These are phyloP conservation scores for Xylaria sp. DNA, from an alignment of 2,329 filamentous ascomycete genomes.

Conservation along the genomic window DNA sequence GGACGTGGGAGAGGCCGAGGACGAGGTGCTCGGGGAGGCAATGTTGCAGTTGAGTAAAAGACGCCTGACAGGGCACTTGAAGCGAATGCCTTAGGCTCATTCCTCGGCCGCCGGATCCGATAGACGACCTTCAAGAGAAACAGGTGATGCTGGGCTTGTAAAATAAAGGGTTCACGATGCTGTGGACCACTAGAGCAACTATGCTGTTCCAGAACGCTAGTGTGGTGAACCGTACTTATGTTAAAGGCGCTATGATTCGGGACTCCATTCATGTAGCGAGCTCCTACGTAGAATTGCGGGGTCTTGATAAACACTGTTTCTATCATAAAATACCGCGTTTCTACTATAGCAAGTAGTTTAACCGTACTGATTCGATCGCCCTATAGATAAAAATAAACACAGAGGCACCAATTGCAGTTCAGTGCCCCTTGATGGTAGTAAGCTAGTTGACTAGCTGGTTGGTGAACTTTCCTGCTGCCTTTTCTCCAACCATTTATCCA, in stretches of 20 bases:
- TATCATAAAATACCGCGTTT: too few relatives aligned
- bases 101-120: neutral
- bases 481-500: too few relatives aligned
- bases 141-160: neutral
- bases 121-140: neutral
- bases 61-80: neutral
- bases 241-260: neutral
- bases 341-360: too few relatives aligned
- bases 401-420: too few relatives aligned
- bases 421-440: too few relatives aligned
- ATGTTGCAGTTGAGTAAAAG: conserved; percentile 8
- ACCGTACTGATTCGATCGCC: too few relatives aligned
- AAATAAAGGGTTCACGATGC: conserved; percentile 42
- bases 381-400: too few relatives aligned
- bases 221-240: neutral
- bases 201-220: neutral
- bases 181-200: neutral
- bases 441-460: too few relatives aligned
- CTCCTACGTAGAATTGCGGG: too few relatives aligned
- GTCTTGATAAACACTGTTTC: neutral
- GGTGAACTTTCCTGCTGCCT: too few relatives aligned
- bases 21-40: conserved; percentile 30
- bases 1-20: conserved; percentile 33
- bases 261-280: neutral
- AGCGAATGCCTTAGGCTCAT: neutral